Evolutionary conservation across 1,284 basidiomycete genomes (phyloP), one percentile per base, ranked within the genome.

Genomic region (Leucoagaricus sp.): DNA sequence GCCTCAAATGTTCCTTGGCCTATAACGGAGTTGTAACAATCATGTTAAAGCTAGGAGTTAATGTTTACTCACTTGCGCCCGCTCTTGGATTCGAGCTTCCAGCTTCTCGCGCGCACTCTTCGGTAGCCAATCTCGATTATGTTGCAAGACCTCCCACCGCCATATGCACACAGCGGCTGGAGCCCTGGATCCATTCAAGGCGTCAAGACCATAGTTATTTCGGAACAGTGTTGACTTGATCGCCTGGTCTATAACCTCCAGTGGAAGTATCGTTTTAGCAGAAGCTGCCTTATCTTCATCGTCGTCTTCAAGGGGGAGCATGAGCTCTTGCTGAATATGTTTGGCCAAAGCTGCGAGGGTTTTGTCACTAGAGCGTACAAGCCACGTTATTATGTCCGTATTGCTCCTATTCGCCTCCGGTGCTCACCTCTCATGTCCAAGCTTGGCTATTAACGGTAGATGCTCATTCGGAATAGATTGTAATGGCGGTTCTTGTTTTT

Each of bases 61-160:
- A 40, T n/a, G 36, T 48, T 12, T 26, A 67, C 80, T 44, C 55
- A 88, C 93, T 73, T 86, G 82, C 17, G 79, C 62, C 55, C 93
- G 81, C 63, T 95, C 91, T 25, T 77, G 74, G 12, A 79, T 70
- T 61, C 93, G 79, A n/a, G 70, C 70, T 31, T 85, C 80, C 1
- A 82, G 81, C 67, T 83, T 91, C 58, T 91, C 89, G 57, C 77
- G 75, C 7, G 79, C 78, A 63, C 81, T 83, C 65, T 84, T 86
- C 0, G 93, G 92, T 29, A 95, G 71, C 83, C 88, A 88, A 47
- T 82, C 75, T 49, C 74, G 69, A 60, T 79, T 74, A 21, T 77
- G 63, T 13, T 84, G 78, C 61, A 80, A 85, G 6, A 89, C 85
- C 67, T 96, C 93, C 93, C 93, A 95, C 59, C 93, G 78, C 93